Base-by-base conservation (phyloP, 2,329 filamentous ascomycete species). In the Orbilia brochopaga region DNA sequence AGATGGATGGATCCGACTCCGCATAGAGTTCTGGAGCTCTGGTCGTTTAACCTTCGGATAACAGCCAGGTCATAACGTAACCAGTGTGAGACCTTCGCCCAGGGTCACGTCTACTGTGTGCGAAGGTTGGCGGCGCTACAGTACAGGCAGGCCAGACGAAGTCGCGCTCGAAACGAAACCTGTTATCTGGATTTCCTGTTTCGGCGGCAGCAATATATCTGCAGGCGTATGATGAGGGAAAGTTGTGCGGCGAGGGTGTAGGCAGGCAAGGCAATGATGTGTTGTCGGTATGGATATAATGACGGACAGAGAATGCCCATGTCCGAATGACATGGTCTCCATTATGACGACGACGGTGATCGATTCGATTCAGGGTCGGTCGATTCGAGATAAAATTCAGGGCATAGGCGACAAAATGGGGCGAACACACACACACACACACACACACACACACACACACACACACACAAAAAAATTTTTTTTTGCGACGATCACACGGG, bases 21-120 rank as follows among this genome's bases (percentile, higher is more conserved):
- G n/a, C n/a, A n/a, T 61, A 65, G 57, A 57, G 56, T 72, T 63
- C 60, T 61, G 48, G 60, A 72, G 60, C 60, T 65, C 60, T 57
- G 59, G 52, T 17, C 23, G 54, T 19, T 53, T 11, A n/a, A 30
- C 8, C 5, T 53, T 65, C 60, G 60, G 67, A 58, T 65, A 51
- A 32, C 60, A 61, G 66, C 66, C 54, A 35, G 24, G 17, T 1
- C 11, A 19, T 23, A 53, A 8, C 32, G 13, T 40, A 24, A 27
- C 44, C 46, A 40, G 59, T 30, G 65, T 59, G 56, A 65, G 67
- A 65, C 67, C 19, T 60, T 56, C 67, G 67, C 60, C 67, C n/a
- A n/a, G n/a, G n/a, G n/a, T n/a, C n/a, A n/a, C n/a, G n/a, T n/a
- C n/a, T n/a, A n/a, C n/a, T n/a, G n/a, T n/a, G n/a, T n/a, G 46